These are phyloP conservation scores for Vinca minor DNA, from an alignment of 257 asterid genomes.

Conservation along the genomic window DNA sequence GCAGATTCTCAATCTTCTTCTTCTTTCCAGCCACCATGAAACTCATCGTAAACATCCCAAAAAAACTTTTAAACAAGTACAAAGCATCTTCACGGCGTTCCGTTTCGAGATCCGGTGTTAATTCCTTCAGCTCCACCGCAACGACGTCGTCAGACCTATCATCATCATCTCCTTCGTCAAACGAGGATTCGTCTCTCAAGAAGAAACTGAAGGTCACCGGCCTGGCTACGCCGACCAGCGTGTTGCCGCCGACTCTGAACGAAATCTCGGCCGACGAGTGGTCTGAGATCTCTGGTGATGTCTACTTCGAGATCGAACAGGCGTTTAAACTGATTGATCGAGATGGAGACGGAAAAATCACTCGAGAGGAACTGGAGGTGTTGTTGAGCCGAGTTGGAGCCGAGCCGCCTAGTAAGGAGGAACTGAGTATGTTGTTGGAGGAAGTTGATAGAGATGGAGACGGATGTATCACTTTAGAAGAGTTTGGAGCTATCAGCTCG, in stretches of 20 bases:
- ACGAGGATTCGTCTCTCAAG: conserved; percentile 4
- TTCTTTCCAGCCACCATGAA: no score
- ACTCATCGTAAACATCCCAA: conserved; percentile 38
- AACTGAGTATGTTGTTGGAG: conserved; percentile 37
- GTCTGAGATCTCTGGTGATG: conserved; percentile 24
- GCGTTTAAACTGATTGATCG: conserved; percentile 69
- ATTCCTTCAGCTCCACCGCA: conserved; percentile 24
- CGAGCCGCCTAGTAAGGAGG: conserved; percentile 51
- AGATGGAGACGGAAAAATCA: conserved; percentile 61
- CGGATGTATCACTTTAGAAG: conserved; percentile 61
- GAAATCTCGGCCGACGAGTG: conserved; percentile 34
- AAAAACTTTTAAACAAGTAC: conserved; percentile 31
- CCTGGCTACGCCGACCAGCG: conserved; percentile 62
- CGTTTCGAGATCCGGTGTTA: conserved; percentile 22
- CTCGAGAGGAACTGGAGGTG: conserved; percentile 43
- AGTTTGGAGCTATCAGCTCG: conserved; percentile 39
- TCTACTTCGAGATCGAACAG: conserved; percentile 25
- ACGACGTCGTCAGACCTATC: conserved; percentile 12
- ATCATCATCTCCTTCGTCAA: no score
- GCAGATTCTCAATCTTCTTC: neutral
- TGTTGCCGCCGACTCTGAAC: conserved; percentile 33
- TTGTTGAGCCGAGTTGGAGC: conserved; percentile 46
- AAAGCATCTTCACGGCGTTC: conserved; percentile 1
- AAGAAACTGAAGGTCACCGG: conserved; percentile 19
- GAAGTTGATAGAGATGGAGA: conserved; percentile 68